These are phyloP conservation scores for Arthrobotrys entomopaga DNA, from an alignment of 2,329 filamentous ascomycete species.

Conservation along the genomic window DNA sequence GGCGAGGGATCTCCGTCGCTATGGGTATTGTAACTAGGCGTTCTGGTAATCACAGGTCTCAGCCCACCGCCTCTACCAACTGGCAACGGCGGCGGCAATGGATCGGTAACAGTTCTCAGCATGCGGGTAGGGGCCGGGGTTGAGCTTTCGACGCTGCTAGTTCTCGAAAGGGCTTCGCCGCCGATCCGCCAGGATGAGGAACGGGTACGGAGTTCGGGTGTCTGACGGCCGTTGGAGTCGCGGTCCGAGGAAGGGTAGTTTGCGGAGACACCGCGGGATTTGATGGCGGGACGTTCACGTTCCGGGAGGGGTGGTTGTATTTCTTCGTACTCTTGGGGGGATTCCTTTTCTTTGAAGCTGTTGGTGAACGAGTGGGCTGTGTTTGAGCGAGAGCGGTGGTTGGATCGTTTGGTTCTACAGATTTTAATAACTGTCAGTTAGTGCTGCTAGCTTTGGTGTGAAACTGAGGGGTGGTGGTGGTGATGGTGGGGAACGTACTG, in stretches of 20 bases:
- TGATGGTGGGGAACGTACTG: conserved; percentile 65
- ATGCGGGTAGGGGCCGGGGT: conserved; percentile 27
- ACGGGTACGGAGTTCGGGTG: conserved; percentile 43
- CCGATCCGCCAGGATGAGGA: conserved; percentile 43
- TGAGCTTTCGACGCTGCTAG: conserved; percentile 37
- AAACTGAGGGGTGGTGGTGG: background rate
- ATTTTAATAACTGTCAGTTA: no score
- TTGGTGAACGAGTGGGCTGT: conserved; percentile 73
- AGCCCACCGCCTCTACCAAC: conserved; percentile 29
- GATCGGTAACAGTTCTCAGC: conserved; percentile 50
- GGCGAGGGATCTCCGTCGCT: conserved; percentile 55
- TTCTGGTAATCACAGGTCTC: conserved; percentile 41
- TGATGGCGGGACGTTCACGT: conserved; percentile 67
- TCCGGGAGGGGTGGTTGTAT: conserved; percentile 63
- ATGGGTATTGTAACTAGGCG: conserved; percentile 44
- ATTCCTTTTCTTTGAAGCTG: conserved; percentile 66
- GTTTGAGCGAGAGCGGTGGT: conserved; percentile 69
- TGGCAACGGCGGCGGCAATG: conserved; percentile 41
- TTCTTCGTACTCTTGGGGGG: conserved; percentile 67
- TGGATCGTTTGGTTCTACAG: conserved; percentile 58
- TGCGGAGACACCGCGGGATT: conserved; percentile 61
- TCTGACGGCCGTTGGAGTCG: conserved; percentile 42
- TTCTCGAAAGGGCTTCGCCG: conserved; percentile 47
- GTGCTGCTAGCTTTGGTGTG: conserved; percentile 26
- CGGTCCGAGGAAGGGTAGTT: conserved; percentile 43